Base-by-base conservation (phyloP, 1,284 basidiomycete genomes). In the Boletellus deceptivus region DNA sequence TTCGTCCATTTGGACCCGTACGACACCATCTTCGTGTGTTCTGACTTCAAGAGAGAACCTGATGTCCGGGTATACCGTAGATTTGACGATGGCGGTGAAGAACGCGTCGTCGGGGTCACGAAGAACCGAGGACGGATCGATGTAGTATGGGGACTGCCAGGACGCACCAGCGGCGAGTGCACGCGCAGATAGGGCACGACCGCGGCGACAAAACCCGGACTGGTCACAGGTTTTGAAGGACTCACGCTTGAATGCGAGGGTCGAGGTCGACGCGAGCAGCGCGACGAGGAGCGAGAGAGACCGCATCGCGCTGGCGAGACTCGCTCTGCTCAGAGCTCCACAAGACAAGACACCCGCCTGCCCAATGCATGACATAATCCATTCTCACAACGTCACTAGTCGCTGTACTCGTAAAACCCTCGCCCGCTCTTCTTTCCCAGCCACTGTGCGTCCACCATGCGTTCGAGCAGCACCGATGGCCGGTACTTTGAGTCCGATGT, bases 391-490 rank as follows among this genome's bases (percentile, higher is more conserved):
- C n/a, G n/a, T 25, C 13, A 37, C 46, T 10, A 10, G 9, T 67
- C 56, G 0, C 54, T 51, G 54, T 90, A 87, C 53, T 93, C 89
- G 63, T 95, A 96, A 71, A 96, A 94, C 24, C 91, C 91, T 67
- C 86, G 90, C 3, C 91, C 89, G 53, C 80, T 89, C 77, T 95
- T 98, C 75, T 82, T 89, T n/a, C 95, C 95, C 50, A 88, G 78
- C 91, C 92, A 98, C 36, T 91, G 89, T 16, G 95, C 96, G 67
- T 98, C 92, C 9, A 98, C 95, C 95, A 98, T 98, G 33, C 93
- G 79, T 59, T 93, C 89, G 10, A 98, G 78, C 22, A 98, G 76
- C 20, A 95, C 80, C 47, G 89, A 88, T 0, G 95, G 94, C n/a
- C 95, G 82, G 70, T 98, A 98, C 71, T 98, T 98, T n/a, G 89